Evolutionary conservation across 2,329 filamentous ascomycete species (phyloP).

Genomic region (Corniculantispora saksenae): DNA sequence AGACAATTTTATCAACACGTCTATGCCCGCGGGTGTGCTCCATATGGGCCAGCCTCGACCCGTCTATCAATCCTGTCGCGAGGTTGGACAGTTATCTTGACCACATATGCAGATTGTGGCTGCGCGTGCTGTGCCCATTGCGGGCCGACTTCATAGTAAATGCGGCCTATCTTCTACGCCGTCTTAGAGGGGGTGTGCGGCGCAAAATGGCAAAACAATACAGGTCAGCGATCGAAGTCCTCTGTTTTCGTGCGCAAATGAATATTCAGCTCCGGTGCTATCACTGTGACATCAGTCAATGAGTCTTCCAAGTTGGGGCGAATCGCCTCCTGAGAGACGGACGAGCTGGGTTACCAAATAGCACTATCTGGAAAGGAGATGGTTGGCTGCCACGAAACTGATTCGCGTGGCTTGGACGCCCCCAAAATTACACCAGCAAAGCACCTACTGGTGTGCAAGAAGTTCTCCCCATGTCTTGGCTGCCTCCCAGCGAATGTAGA

Average conservation of each 20-base stretch:
- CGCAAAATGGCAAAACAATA: not conserved
- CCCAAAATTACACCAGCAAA: not conserved
- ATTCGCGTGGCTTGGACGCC: not conserved
- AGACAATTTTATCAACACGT: not conserved
- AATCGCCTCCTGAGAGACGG: no score
- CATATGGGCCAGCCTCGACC: not conserved
- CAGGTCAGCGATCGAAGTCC: not conserved
- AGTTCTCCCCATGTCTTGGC: constrained; percentile 3
- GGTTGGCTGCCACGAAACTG: not conserved
- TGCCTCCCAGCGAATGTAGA: not conserved
- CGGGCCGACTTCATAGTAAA: constrained; percentile 6
- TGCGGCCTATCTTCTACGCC: not conserved
- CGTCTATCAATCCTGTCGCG: not conserved
- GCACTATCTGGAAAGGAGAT: no score
- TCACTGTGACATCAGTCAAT: not conserved
- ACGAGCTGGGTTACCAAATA: not conserved
- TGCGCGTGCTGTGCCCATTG: not conserved
- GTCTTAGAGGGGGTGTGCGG: not conserved
- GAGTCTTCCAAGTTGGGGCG: not conserved
- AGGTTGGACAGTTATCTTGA: not conserved
- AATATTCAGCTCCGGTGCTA: not conserved
- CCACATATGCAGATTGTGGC: constrained; percentile 12
- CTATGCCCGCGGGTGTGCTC: not conserved
- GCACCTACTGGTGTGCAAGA: not conserved
- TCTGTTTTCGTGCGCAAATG: not conserved